Conservation (phyloP, 139 green algal genomes). For the Chlorella sp. region DNA sequence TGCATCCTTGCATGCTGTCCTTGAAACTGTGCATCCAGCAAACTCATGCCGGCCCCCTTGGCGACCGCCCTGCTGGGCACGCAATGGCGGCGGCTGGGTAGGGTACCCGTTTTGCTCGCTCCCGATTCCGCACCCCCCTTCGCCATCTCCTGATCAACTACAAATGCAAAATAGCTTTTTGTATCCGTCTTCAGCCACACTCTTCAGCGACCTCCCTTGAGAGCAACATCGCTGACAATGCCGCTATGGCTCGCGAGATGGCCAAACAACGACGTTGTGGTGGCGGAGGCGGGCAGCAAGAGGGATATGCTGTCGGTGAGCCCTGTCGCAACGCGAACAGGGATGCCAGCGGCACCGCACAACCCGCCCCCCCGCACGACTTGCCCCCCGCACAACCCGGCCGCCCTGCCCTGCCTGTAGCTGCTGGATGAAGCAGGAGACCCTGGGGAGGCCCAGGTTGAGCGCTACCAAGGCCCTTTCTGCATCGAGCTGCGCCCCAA, state of each 20-base stretch:
- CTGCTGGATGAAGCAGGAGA: neutral
- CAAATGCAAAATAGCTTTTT: too few relatives aligned
- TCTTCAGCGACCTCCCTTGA: too few relatives aligned
- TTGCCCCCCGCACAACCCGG: neutral
- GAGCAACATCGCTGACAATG: neutral
- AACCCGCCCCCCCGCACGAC: neutral
- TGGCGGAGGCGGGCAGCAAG: neutral
- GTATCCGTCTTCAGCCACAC: too few relatives aligned
- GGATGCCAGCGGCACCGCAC: too few relatives aligned
- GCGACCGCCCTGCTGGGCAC: too few relatives aligned
- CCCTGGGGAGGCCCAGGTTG: neutral
- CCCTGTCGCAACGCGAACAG: neutral
- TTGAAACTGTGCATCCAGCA: too few relatives aligned
- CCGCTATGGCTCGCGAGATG: neutral
- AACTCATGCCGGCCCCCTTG: too few relatives aligned
- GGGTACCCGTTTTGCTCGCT: too few relatives aligned
- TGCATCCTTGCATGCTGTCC: too few relatives aligned
- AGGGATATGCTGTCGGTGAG: neutral
- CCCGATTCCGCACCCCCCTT: too few relatives aligned
- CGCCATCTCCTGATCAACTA: too few relatives aligned
- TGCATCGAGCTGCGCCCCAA: neutral
- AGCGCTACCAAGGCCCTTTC: neutral
- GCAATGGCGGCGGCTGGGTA: too few relatives aligned
- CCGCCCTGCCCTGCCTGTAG: neutral
- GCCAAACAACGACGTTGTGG: slow-evolving; percentile 1